Percentiles rank a stretch among this genome's conserved stretches.
These are phyloP conservation scores for Yamadazyma sp. DNA, from an alignment of 1,139 yeast species.

Conservation along the genomic window DNA sequence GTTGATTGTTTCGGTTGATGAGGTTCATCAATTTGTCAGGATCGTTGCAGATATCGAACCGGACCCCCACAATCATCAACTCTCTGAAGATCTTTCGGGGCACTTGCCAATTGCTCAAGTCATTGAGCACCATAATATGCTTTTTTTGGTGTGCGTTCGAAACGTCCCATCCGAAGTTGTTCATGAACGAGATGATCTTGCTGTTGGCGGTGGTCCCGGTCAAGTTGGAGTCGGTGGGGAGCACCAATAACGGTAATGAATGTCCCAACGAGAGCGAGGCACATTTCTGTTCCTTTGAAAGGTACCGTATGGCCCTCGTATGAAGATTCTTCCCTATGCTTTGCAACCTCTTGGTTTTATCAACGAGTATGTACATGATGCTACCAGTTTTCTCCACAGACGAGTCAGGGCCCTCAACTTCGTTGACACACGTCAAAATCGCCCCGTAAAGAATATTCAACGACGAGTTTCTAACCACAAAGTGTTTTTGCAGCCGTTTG, in stretches of 20 bases:
- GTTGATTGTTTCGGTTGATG: slow-evolving; percentile 19
- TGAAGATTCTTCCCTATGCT: slow-evolving; percentile 61
- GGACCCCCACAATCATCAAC: slow-evolving; percentile 58
- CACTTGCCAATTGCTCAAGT: slow-evolving; percentile 49
- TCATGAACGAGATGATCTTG: slow-evolving; percentile 32
- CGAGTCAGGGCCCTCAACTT: slow-evolving; percentile 6
- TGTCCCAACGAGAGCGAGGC: slow-evolving; percentile 46
- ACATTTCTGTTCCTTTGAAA: slow-evolving; percentile 47
- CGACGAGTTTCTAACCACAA: slow-evolving; percentile 61
- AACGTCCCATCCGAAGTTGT: slow-evolving; percentile 41
- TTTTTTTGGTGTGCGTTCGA: slow-evolving; percentile 19
- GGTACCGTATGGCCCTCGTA: slow-evolving; percentile 53
- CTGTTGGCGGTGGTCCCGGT: slow-evolving; percentile 14
- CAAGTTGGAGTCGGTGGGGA: slow-evolving; percentile 34
- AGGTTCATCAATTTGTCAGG: slow-evolving; percentile 39
- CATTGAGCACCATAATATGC: slow-evolving; percentile 38
- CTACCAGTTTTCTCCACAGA: slow-evolving; percentile 37
- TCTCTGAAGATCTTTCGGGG: slow-evolving; percentile 56
- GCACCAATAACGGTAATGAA: slow-evolving; percentile 52
- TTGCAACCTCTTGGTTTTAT: slow-evolving; percentile 55
- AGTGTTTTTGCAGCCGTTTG: slow-evolving; percentile 42
- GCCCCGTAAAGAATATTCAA: slow-evolving; percentile 58
- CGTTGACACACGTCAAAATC: slow-evolving; percentile 56
- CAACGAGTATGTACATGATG: slow-evolving; percentile 52
- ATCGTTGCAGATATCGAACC: slow-evolving; percentile 55